Conservation (phyloP, 257 asterid genomes). For the Solanum rostratum region DNA sequence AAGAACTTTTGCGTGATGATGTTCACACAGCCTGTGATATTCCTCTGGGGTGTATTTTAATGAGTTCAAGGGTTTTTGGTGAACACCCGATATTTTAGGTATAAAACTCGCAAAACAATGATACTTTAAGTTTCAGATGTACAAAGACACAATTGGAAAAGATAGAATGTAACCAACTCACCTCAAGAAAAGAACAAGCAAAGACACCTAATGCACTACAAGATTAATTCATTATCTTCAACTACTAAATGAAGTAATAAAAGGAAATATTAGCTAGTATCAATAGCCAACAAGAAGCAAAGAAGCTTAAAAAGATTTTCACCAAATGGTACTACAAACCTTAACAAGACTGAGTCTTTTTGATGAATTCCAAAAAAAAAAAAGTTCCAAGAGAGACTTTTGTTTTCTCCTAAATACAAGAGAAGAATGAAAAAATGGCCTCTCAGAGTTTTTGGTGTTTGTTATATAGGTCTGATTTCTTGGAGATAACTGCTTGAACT, state of each 20-base stretch:
- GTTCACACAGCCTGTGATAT: not conserved
- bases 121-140: not conserved
- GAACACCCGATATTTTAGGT: not conserved
- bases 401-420: no score
- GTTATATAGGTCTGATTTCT: not conserved
- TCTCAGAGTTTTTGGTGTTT: not conserved
- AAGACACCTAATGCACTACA: not conserved
- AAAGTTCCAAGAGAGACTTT: no score
- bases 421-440: no score
- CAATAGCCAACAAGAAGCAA: not conserved
- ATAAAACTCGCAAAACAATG: not conserved
- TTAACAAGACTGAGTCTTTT: not conserved
- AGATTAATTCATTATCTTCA: not conserved
- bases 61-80: not conserved
- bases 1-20: not conserved
- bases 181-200: not conserved
- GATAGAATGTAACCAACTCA: not conserved
- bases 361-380: not conserved
- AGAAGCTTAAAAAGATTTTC: not conserved
- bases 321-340: not conserved
- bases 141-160: not conserved
- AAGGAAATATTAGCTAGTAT: not conserved
- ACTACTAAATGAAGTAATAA: not conserved
- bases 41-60: not conserved
- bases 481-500: not conserved